These are phyloP conservation scores for Fusarium austroafricanum DNA, from an alignment of 2,329 filamentous ascomycete species.

Conservation along the genomic window DNA sequence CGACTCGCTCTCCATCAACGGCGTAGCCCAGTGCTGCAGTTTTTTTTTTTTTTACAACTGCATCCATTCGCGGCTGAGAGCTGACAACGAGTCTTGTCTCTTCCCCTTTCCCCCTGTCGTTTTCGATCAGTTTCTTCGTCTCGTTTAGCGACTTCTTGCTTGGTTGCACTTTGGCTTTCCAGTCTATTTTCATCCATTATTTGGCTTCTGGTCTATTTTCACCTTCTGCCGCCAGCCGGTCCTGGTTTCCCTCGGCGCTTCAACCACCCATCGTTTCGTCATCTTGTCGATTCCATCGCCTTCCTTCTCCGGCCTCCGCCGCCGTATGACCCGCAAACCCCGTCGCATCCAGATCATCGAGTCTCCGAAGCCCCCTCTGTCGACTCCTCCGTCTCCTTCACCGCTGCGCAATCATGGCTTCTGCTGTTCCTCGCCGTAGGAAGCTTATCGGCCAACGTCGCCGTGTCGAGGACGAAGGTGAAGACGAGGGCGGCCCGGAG, in stretches of 20 bases:
- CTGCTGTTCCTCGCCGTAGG: constrained; percentile 65
- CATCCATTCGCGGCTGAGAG: constrained; percentile 41
- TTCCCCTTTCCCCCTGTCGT: constrained; percentile 29
- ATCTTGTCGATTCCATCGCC: constrained; percentile 24
- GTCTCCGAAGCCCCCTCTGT: constrained; percentile 48
- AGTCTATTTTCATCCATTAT: constrained; percentile 35
- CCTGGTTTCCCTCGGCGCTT: constrained; percentile 32
- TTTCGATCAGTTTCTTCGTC: constrained; percentile 41
- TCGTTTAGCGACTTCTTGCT: constrained; percentile 44
- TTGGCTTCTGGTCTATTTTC: constrained; percentile 37
- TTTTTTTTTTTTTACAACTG: constrained; percentile 24
- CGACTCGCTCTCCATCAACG: constrained; percentile 35
- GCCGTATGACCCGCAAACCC: constrained; percentile 47
- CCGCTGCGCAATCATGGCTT: constrained; percentile 49
- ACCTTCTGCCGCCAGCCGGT: constrained; percentile 46
- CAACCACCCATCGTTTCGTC: constrained; percentile 38
- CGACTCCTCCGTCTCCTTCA: constrained; percentile 46
- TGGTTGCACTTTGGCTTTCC: constrained; percentile 35
- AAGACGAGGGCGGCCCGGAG: constrained; percentile 71
- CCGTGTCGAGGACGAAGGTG: constrained; percentile 76
- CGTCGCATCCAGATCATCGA: constrained; percentile 43
- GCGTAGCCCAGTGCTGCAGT: constrained; percentile 31
- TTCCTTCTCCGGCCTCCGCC: constrained; percentile 32
- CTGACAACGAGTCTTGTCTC: constrained; percentile 36
- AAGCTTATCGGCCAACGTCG: constrained; percentile 75